Evolutionary conservation across 208 protist species (phyloP), one percentile per base, ranked within the genome.

Genomic region (Herpetomonas tarakana): DNA sequence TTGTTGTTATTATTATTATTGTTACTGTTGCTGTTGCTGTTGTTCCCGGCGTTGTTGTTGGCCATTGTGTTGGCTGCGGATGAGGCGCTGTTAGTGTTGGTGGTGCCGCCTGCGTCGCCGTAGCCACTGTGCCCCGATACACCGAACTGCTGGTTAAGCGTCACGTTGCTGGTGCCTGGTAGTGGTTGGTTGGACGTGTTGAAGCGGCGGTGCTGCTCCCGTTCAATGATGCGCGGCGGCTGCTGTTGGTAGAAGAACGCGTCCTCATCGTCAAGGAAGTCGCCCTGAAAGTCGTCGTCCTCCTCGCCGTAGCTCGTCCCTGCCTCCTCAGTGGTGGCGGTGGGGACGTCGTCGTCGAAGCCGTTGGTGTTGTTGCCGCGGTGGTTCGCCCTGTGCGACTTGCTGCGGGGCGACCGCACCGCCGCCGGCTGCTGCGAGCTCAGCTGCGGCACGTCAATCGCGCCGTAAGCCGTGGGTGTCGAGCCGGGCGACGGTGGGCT

Each of bases 141-240:
- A 56, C 27, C 46, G 46, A 44, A 22, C 19, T 45, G 52, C 22
- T 21, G 63, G 58, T 46, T 67, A 46, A 25, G 44, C 16, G 55
- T 29, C 38, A 25, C 57, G 39, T 63, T 38, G 9, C n/a, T 62
- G 39, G 56, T 61, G 64, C 63, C 54, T 53, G 67, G 51, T 19
- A 14, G 50, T 35, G 47, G 44, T 61, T 18, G 57, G 47, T 38
- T 64, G 44, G 46, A 25, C 31, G 52, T 47, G 21, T 30, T 65
- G 18, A 58, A 38, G 21, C 88, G 78, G 4, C 81, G 72, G 58
- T 92, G 83, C 73, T 92, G 88, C 67, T 91, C 85, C 19, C 81
- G 84, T 66, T 94, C 88, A 44, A 94, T 92, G 38, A 94, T 92
- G 49, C 82, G 84, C 47, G 88, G 88, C 19, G 81, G 78, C 18